Evolutionary conservation across 345 rosid species (phyloP).

Genomic region (Brassica carinata): DNA sequence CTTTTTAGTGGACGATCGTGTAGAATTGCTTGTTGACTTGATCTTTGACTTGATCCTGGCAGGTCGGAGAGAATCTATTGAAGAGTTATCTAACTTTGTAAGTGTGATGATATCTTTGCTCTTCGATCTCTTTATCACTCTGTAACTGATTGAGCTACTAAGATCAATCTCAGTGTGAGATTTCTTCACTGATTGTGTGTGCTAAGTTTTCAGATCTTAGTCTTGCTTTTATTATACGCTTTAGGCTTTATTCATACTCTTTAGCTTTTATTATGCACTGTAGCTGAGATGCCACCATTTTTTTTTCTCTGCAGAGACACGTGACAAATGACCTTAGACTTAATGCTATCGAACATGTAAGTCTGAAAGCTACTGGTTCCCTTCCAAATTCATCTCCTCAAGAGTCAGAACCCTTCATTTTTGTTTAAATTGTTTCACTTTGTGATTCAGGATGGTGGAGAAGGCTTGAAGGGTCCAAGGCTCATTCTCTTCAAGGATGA

Average conservation of each 20-base stretch:
- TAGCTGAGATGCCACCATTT: constrained; percentile 26
- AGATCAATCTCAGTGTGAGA: neutral
- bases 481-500: constrained; percentile 57
- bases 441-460: constrained; percentile 59
- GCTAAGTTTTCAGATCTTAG: constrained; percentile 23
- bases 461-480: constrained; percentile 71
- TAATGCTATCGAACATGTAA: constrained; percentile 65
- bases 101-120: constrained; percentile 28
- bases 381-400: neutral
- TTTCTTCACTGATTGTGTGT: neutral
- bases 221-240: neutral
- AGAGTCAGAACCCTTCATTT: neutral
- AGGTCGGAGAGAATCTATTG: constrained; percentile 65
- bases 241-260: neutral
- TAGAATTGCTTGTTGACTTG: constrained; percentile 5
- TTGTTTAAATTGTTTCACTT: constrained; percentile 16
- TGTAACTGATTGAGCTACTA: neutral
- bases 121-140: neutral
- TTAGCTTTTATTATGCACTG: neutral
- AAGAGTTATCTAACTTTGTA: constrained; percentile 67
- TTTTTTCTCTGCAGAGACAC: constrained; percentile 54
- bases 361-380: constrained; percentile 7
- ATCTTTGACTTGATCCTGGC: constrained; percentile 29
- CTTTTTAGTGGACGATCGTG: constrained; percentile 2
- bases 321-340: constrained; percentile 51